Percentiles rank a stretch among this genome's conserved stretches.
phyloP scores from a whole-genome alignment of 164 flowering plant species.

The Aristolochia californica region DNA sequence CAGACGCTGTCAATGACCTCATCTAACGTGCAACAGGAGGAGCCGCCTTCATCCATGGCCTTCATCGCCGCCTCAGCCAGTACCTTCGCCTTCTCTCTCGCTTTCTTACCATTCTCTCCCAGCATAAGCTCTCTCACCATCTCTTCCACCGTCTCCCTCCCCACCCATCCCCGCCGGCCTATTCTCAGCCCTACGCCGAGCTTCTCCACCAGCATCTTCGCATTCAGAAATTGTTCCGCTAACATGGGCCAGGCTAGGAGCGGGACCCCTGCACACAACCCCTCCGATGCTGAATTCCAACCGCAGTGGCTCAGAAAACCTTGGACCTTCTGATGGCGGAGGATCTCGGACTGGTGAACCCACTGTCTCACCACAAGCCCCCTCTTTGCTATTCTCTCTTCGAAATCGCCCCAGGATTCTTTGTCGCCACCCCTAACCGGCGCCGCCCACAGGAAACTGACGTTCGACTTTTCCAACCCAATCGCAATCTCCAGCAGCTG shows the following conservation, averaged over 20 bases:
- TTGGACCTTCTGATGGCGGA: conserved; percentile 13
- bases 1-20: no score
- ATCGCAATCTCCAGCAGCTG: conserved; percentile 15
- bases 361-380: conserved; percentile 20
- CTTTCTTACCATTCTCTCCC: conserved; percentile 42
- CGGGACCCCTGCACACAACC: conserved; percentile 22
- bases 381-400: conserved; percentile 12
- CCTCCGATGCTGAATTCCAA: conserved; percentile 30
- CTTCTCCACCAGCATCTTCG: conserved; percentile 24
- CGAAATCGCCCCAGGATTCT: conserved; percentile 8
- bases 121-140: conserved; percentile 39
- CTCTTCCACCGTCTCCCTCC: conserved; percentile 18
- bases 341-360: conserved; percentile 19
- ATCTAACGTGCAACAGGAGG: no score
- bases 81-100: conserved; percentile 21
- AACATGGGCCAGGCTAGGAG: conserved; percentile 22
- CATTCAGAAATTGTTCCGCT: conserved; percentile 26
- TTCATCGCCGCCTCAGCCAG: conserved; percentile 21
- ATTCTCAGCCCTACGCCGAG: conserved; percentile 17
- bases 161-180: conserved; percentile 22
- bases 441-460: conserved; percentile 16
- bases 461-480: conserved; percentile 15
- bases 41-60: conserved; percentile 43
- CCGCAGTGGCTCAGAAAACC: conserved; percentile 33
- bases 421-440: conserved; percentile 5